Base-by-base conservation (phyloP, 73 alveolate genomes). In the Urostyla sp. region DNA sequence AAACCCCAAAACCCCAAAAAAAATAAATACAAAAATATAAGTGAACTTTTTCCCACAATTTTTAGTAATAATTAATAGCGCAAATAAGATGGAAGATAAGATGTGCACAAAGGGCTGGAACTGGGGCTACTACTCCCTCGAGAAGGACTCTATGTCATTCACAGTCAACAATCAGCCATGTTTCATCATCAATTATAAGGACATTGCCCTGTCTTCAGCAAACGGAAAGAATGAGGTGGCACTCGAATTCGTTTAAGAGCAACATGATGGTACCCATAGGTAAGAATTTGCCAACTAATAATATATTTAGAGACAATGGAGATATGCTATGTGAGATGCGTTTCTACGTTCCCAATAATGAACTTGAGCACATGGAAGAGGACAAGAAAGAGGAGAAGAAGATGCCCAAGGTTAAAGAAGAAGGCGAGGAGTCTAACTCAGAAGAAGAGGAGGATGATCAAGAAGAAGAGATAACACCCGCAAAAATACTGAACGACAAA, bases 191-290 rank as follows among this genome's bases (percentile, higher is more conserved):
- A 72, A 82, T 60, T 72, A 52, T 75, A 61, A 66, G 37, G 87
- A 77, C 63, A 89, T 89, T 13, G 88, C 87, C 8, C 69, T 83
- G 27, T 72, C 89, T 13, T 48, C 66, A 31, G 94, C 93, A 21
- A 63, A 97, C 0, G 93, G 94, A 34, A 92, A 93, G 79, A 95
- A 95, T 67, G 99, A 95, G 76, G 90, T 95, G 21, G 95, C 99
- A 11, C 53, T 95, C 23, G 99, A 95, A 79, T 85, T 95, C 75
- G 83, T 85, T 40, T 87, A 60, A 38, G 98, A 93, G 28, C 78
- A 66, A 8, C 46, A 80, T 2, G 77, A 24, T 11, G 72, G 31
- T 31, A 58, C 18, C 44, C 13, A 50, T 50, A 36, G 34, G 80
- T 90, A 85, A 61, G 58, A 24, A 26, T 2, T 20, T 32, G 58